A percentile compares a stretch with the other conserved stretches of the same genome.
These are phyloP conservation scores for Naganishia vaughanmartiniae DNA, from an alignment of 768 basidiomycete species.

Conservation along the genomic window DNA sequence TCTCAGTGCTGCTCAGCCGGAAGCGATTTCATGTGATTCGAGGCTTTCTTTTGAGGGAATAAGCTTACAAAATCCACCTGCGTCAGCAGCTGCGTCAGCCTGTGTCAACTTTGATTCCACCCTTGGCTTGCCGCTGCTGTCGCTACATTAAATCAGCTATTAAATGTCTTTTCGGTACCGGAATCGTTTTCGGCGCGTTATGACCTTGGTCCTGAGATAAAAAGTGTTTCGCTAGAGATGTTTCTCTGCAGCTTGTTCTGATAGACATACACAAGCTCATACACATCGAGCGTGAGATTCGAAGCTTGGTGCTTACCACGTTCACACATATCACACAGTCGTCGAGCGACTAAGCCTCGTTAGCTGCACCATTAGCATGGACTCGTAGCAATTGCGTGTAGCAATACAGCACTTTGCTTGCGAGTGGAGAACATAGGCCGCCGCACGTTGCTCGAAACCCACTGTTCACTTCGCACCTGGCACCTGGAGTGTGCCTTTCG, in stretches of 20 bases:
- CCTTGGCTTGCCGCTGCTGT: not conserved
- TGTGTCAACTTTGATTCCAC: conserved; percentile 3
- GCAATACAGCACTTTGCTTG: not conserved
- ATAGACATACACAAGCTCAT: no score
- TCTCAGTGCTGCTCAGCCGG: not conserved
- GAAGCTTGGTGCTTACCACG: not conserved
- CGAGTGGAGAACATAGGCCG: not conserved
- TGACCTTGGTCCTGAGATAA: not conserved
- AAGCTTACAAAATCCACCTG: conserved; percentile 1
- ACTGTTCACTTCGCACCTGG: not conserved
- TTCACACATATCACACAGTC: not conserved
- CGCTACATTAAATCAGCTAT: not conserved
- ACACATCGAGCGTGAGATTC: conserved; percentile 1
- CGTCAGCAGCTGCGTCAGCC: no score
- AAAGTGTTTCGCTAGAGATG: no score
- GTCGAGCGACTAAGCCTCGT: not conserved
- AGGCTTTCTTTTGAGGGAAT: not conserved
- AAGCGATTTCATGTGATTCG: conserved; percentile 1
- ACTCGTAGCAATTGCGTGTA: not conserved
- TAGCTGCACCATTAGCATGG: not conserved
- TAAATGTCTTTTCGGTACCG: not conserved
- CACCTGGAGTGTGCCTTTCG: not conserved
- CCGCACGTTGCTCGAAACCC: not conserved
- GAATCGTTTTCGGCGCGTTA: not conserved
- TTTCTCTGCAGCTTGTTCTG: no score